Evolutionary conservation across 2,329 filamentous ascomycete species (phyloP).

Genomic region (Sclerotinia trifoliorum): DNA sequence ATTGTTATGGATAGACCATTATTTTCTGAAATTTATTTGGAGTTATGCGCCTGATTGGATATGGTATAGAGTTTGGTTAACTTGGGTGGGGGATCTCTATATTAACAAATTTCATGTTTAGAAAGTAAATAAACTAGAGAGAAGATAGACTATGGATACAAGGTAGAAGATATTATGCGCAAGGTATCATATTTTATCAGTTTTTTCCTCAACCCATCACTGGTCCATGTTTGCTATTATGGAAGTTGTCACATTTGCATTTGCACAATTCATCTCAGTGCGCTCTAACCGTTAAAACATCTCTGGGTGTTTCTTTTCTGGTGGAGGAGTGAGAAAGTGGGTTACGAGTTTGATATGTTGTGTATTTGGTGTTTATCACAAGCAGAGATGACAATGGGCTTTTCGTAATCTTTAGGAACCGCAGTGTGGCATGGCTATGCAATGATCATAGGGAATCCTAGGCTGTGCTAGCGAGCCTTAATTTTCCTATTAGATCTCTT

Average conservation of each 20-base stretch:
- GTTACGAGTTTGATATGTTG: neutral
- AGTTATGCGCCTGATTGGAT: conserved; percentile 14
- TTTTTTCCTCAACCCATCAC: neutral
- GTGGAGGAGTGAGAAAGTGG: neutral
- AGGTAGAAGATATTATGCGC: neutral
- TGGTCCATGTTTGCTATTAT: neutral
- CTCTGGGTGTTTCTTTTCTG: neutral
- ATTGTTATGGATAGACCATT: conserved; percentile 35
- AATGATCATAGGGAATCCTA: too few species aligned
- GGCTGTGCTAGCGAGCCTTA: neutral
- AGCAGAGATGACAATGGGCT: neutral
- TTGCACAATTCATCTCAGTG: neutral
- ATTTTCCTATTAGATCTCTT: neutral
- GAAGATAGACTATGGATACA: neutral
- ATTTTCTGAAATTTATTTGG: conserved; percentile 33
- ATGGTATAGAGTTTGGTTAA: neutral
- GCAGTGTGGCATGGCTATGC: neutral
- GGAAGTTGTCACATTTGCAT: neutral
- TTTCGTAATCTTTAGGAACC: neutral
- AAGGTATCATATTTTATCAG: neutral
- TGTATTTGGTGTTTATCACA: neutral
- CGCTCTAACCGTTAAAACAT: neutral
- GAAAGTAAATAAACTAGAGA: neutral
- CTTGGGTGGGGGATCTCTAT: neutral
- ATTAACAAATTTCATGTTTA: neutral